A percentile compares a stretch with the other conserved stretches of the same genome.
These are phyloP conservation scores for Aspergillus affinis DNA, from an alignment of 495 filamentous ascomycete species.

Conservation along the genomic window DNA sequence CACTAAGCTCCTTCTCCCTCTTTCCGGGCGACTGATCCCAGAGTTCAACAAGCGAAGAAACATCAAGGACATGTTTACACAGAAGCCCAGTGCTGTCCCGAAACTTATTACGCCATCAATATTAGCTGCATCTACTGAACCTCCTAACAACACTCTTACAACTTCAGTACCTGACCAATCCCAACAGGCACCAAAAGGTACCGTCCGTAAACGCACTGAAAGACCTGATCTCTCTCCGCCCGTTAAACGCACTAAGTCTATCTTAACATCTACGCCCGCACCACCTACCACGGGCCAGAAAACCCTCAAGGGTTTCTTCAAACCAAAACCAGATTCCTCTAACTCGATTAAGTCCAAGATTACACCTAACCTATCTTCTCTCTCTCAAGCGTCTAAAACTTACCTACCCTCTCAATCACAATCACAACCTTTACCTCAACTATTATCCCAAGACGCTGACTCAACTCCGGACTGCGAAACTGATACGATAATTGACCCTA, in stretches of 20 bases:
- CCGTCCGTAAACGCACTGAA: conserved; percentile 33
- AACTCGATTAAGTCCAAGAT: too few relatives aligned
- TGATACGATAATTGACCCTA: too few relatives aligned
- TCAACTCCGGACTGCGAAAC: too few relatives aligned
- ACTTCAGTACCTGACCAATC: too few relatives aligned
- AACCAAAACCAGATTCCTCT: conserved; percentile 56
- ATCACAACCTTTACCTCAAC: too few relatives aligned
- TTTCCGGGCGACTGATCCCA: conserved; percentile 78
- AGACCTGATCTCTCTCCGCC: conserved; percentile 16
- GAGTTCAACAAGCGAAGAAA: conserved; percentile 82
- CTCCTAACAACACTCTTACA: too few relatives aligned
- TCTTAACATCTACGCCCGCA: conserved; percentile 17
- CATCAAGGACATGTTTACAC: conserved; percentile 90
- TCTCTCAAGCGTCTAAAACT: too few relatives aligned
- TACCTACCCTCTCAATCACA: background rate
- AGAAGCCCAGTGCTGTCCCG: conserved; percentile 43
- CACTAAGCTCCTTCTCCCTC: conserved; percentile 63
- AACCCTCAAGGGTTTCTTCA: conserved; percentile 82
- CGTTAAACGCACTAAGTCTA: conserved; percentile 51
- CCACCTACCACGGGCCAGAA: conserved; percentile 61
- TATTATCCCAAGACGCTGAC: too few relatives aligned
- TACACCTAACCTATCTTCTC: background rate
- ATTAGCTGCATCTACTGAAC: too few relatives aligned
- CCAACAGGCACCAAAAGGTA: conserved; percentile 13
- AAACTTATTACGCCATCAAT: too few relatives aligned